Evolutionary conservation across 2,329 filamentous ascomycete species (phyloP), one percentile per base, ranked within the genome.

Genomic region (Dryadomyces quercus-mongolicae): DNA sequence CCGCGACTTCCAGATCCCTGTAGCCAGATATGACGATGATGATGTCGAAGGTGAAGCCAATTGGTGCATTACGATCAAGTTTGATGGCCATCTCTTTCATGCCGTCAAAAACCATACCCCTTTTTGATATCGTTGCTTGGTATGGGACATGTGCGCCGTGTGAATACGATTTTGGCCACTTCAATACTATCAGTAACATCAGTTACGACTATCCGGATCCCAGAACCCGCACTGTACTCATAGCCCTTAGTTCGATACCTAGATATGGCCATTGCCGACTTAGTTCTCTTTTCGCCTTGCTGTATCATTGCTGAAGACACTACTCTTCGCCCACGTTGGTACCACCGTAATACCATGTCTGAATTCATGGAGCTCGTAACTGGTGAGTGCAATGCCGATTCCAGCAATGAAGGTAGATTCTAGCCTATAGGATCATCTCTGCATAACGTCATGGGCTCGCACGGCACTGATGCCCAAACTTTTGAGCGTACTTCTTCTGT

Each of bases 171-270:
- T 74, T 91, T 0, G 84, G 82, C 31, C 80, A 84, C 36, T 91
- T 89, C 74, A 86, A 84, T 69, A 82, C 81, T 46, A 82, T 90
- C 49, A 86, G 85, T 16, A 81, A 75, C 53, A 81, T 88, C 59
- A 84, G 81, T 3, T 88, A 80, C 62, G 86, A 90, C 65, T 86
- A 91, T 63, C 85, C 85, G 0, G 86, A 90, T 63, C 86, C 86
- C 0, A 82, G 77, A 57, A 88, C 90, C 65, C 90, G 84, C 70
- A 89, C 81, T 1, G 83, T 87, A 2, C 73, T 85, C 16, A 80
- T 82, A 1, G 81, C 80, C 2, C 80, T 75, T 31, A 36, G 25
- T 6, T 12, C 42, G 7, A 31, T 22, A 4, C 73, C 80, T 0
- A 80, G 82, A n/a, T 4, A 84, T 83, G 0, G 81, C 84, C 9